Evolutionary conservation across 495 filamentous ascomycete genomes (phyloP).

Genomic region (Tuber indicum): DNA sequence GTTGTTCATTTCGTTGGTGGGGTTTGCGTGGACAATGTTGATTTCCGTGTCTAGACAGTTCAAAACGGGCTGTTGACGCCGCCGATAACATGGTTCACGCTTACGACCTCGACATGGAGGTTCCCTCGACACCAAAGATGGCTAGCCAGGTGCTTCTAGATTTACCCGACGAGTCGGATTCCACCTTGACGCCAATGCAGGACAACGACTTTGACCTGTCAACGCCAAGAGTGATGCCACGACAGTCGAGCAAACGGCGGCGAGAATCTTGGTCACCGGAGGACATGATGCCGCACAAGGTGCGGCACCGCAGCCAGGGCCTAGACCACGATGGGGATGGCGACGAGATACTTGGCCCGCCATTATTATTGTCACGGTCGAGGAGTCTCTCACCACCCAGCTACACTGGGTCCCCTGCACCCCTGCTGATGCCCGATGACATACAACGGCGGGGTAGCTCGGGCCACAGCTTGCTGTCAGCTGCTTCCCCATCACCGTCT

Average conservation of each 20-base stretch:
- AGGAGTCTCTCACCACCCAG: slow-evolving; percentile 16
- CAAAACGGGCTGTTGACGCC: slow-evolving; percentile 69
- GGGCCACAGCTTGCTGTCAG: slow-evolving; percentile 11
- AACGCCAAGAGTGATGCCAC: slow-evolving; percentile 11
- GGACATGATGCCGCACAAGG: slow-evolving; percentile 25
- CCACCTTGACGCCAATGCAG: background rate
- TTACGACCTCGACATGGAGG: slow-evolving; percentile 79
- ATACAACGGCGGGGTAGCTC: slow-evolving; percentile 19
- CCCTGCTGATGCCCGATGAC: slow-evolving; percentile 12
- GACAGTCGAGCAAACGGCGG: slow-evolving; percentile 22
- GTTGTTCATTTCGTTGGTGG: slow-evolving; percentile 11
- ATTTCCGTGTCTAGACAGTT: slow-evolving; percentile 53
- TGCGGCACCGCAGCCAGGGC: slow-evolving; percentile 28
- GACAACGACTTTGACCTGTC: slow-evolving; percentile 20
- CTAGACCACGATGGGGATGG: slow-evolving; percentile 24
- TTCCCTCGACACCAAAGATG: slow-evolving; percentile 54
- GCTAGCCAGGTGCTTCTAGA: background rate
- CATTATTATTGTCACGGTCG: slow-evolving; percentile 22
- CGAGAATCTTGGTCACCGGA: slow-evolving; percentile 32
- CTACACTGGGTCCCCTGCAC: slow-evolving; percentile 5
- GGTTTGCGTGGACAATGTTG: background rate
- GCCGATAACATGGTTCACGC: slow-evolving; percentile 81
- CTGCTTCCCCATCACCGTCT: slow-evolving; percentile 28
- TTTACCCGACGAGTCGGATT: background rate
- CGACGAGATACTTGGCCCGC: slow-evolving; percentile 16